Evolutionary conservation across 805 yeast species (phyloP).

Genomic region (Kluyveromyces dobzhanskii): DNA sequence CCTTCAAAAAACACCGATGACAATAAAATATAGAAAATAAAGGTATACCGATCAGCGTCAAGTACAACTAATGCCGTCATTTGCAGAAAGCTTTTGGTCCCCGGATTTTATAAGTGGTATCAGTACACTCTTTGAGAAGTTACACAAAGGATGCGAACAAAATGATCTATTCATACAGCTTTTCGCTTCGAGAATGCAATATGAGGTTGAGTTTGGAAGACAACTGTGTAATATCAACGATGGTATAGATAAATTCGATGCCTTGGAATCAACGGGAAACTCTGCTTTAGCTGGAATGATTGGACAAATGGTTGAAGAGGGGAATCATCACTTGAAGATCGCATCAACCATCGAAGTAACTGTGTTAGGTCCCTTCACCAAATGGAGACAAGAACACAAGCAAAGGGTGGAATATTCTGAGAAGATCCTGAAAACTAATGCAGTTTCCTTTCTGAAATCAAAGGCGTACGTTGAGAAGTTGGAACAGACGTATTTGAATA

Average conservation of each 20-base stretch:
- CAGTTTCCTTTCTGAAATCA: conserved; percentile 43
- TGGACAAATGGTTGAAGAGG: conserved; percentile 48
- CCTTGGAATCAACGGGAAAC: conserved; percentile 16
- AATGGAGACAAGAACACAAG: conserved; percentile 69
- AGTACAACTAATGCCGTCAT: conserved; percentile 34
- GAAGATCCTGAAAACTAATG: conserved; percentile 40
- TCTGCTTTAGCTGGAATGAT: conserved; percentile 43
- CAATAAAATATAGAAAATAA: not conserved
- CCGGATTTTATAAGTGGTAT: conserved; percentile 52
- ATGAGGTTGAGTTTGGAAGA: conserved; percentile 58
- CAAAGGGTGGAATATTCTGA: conserved; percentile 58
- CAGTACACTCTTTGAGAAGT: conserved; percentile 41
- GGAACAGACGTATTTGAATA: conserved; percentile 66
- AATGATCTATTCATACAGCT: conserved; percentile 59
- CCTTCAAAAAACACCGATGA: not conserved
- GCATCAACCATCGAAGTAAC: conserved; percentile 51
- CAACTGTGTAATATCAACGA: conserved; percentile 31
- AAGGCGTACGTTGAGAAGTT: conserved; percentile 38
- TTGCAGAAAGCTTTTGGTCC: conserved; percentile 75
- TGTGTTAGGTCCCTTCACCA: conserved; percentile 62
- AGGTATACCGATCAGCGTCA: not conserved
- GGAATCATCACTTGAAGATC: conserved; percentile 52
- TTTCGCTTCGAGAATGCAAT: conserved; percentile 63
- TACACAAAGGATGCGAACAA: conserved; percentile 58
- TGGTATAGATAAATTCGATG: conserved; percentile 17